Percentiles rank a stretch among this genome's conserved stretches.
These are phyloP conservation scores for Penicillium expansum DNA, from an alignment of 2,329 filamentous ascomycete genomes.

Conservation along the genomic window DNA sequence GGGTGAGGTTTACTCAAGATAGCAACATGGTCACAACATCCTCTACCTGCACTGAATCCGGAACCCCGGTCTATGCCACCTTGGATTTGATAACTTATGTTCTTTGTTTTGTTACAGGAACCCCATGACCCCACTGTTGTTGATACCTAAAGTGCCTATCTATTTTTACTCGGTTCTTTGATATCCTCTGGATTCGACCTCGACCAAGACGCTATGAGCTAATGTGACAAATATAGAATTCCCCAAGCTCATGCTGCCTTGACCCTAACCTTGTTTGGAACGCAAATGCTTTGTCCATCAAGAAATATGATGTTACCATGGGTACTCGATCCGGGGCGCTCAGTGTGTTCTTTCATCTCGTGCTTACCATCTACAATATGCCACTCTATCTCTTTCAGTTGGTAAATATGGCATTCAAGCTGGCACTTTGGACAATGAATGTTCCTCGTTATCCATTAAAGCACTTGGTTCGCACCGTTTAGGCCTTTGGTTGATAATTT, in stretches of 20 bases:
- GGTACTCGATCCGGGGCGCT: not conserved
- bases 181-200: not conserved
- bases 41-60: not conserved
- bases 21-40: not conserved
- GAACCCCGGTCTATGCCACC: not conserved
- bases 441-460: slow-evolving; percentile 5
- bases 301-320: not conserved
- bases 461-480: not conserved
- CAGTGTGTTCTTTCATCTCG: slow-evolving; percentile 3
- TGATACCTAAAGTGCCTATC: not conserved
- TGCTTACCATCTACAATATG: slow-evolving; percentile 2
- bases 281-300: not conserved
- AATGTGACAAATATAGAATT: slow-evolving; percentile 4
- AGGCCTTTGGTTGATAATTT: not conserved
- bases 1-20: not conserved
- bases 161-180: not conserved
- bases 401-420: not conserved
- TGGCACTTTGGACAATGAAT: not conserved
- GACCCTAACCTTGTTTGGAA: not conserved
- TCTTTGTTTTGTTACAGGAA: not conserved
- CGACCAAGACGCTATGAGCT: not conserved
- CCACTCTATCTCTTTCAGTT: not conserved
- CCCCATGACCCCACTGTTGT: not conserved
- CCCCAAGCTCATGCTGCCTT: not conserved
- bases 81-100: not conserved